These are phyloP conservation scores for Mortierella sp. DNA, from an alignment of 371 early-diverging fungal genomes.

Conservation along the genomic window DNA sequence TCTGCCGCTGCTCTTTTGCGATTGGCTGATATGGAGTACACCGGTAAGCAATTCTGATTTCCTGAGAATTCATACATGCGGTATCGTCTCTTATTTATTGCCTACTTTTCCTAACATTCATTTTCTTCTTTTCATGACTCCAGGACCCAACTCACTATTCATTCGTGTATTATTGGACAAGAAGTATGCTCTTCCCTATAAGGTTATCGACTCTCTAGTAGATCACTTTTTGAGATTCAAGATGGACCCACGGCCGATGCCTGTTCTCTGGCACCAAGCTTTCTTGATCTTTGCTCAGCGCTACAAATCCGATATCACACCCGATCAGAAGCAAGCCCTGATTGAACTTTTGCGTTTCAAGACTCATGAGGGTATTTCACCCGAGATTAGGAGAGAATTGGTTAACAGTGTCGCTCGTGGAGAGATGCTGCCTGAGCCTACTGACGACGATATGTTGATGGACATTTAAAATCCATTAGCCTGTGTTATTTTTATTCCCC, in stretches of 20 bases:
- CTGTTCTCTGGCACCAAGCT: conserved; percentile 98
- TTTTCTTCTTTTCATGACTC: neutral
- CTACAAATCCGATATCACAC: conserved; percentile 95
- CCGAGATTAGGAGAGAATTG: conserved; percentile 94
- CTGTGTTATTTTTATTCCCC: neutral
- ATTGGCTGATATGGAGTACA: conserved; percentile 97
- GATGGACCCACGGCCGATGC: conserved; percentile 85
- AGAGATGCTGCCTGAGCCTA: conserved; percentile 63
- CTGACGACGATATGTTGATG: conserved; percentile 57
- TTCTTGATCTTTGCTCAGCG: conserved; percentile 95
- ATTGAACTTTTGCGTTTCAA: conserved; percentile 85
- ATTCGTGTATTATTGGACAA: conserved; percentile 97
- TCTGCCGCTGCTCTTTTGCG: conserved; percentile 94
- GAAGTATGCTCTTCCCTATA: conserved; percentile 97
- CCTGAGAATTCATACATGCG: neutral
- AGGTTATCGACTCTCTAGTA: conserved; percentile 95
- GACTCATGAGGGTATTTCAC: conserved; percentile 85
- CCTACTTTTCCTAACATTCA: neutral
- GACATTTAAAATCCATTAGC: conserved; percentile 32
- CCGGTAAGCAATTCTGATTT: conserved; percentile 66
- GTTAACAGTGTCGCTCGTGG: conserved; percentile 73
- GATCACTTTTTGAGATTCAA: conserved; percentile 94
- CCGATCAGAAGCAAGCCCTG: conserved; percentile 94
- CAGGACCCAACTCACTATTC: conserved; percentile 87
- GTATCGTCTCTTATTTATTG: neutral